phyloP scores from a whole-genome alignment of 2,329 filamentous ascomycete species.

The Emergomyces africanus region DNA sequence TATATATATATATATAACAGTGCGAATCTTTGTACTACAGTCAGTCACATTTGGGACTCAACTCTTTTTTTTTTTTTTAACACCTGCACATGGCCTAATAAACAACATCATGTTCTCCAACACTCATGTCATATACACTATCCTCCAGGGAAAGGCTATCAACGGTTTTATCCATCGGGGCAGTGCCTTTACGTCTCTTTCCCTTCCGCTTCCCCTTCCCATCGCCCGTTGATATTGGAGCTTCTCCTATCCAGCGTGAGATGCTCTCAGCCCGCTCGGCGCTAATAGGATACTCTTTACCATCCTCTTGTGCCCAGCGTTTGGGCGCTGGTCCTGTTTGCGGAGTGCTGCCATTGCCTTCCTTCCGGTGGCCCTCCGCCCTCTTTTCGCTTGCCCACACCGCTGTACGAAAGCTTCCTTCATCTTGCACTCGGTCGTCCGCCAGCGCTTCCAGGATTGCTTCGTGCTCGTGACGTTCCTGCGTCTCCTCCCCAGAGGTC shows the following conservation, averaged over 20 bases:
- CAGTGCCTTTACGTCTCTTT: constrained; percentile 5
- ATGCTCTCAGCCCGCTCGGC: constrained; percentile 59
- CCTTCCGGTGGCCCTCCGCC: constrained; percentile 20
- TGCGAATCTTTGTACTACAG: background rate
- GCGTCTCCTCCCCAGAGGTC: constrained; percentile 42
- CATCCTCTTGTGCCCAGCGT: constrained; percentile 52
- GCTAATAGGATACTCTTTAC: constrained; percentile 55
- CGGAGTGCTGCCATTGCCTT: constrained; percentile 13
- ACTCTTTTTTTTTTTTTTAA: too few relatives aligned
- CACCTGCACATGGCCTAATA: background rate
- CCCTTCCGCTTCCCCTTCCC: constrained; percentile 6
- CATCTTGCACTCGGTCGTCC: constrained; percentile 56
- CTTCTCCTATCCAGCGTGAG: constrained; percentile 55
- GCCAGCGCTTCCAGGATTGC: constrained; percentile 54
- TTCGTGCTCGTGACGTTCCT: constrained; percentile 49
- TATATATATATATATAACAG: background rate
- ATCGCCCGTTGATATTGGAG: constrained; percentile 26
- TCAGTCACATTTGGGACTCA: too few relatives aligned
- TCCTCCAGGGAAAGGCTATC: constrained; percentile 3
- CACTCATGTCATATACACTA: constrained; percentile 4
- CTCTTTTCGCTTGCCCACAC: constrained; percentile 48
- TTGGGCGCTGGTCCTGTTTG: constrained; percentile 23
- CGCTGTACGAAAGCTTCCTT: constrained; percentile 51
- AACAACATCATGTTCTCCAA: constrained; percentile 3
- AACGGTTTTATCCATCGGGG: background rate